Base-by-base conservation (phyloP, 2,329 filamentous ascomycete species). In the Polychaeton citri region DNA sequence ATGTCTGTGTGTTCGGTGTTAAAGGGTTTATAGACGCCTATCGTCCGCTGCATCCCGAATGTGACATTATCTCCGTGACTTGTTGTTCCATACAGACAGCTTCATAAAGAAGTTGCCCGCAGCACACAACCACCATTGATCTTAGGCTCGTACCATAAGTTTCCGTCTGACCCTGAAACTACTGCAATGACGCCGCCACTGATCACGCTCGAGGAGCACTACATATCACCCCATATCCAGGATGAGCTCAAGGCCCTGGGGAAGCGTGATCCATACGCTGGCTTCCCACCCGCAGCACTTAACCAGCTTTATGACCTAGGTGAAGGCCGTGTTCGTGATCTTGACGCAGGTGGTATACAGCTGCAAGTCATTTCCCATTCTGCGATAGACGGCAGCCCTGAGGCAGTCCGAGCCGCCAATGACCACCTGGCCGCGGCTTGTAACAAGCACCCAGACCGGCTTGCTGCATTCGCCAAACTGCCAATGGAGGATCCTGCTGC, bases 401-500 rank as follows among this genome's bases (percentile, higher is more conserved):
- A 44, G n/a, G 38, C 49, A 31, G 55, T 52, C 35, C 41, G 41
- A 26, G 37, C 48, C 34, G 51, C 50, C 36, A 59, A 59, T 42
- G 51, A 58, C 34, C 44, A 55, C 30, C 48, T 59, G 15, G 52
- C 52, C 8, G 42, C 42, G 3, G 48, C 53, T 4, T 43, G 54
- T 13, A 37, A 41, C 19, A 44, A 48, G 28, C 39, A 53, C 32
- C 42, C 43, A 15, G 34, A 44, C 5, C 49, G 52, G 16, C 53
- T 57, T 35, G 54, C 53, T 9, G 55, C 49, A 8, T 56, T 58
- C 35, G 55, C 55, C 4, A 46, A 52, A 4, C 40, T 60, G 4
- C 54, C 53, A 13, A 60, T 59, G 71, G 70, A 74, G 48, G 57
- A 72, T 43, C 69, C 70, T 0, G 44, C 56, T 0, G 56, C 69